Conservation (phyloP, 2,329 filamentous ascomycete genomes). For the Fonsecaea nubica region DNA sequence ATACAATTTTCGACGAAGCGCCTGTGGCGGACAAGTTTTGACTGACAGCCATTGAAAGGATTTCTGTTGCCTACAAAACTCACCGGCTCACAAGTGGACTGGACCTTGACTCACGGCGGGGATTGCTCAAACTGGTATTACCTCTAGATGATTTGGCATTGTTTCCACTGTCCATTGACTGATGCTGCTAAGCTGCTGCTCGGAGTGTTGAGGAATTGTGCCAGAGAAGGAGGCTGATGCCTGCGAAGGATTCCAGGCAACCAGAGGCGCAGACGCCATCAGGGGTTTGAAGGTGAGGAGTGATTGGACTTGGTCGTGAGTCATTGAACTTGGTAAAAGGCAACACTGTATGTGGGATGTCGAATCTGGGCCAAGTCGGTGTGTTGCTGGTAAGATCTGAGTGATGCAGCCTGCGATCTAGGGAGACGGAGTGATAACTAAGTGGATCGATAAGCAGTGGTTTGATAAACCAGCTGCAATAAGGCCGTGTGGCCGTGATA, state of each 20-base stretch:
- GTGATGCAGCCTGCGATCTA: not conserved
- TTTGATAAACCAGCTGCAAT: not conserved
- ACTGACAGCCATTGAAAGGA: not conserved
- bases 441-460: not conserved
- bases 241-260: constrained; percentile 5
- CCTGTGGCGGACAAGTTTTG: not conserved
- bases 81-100: constrained; percentile 5
- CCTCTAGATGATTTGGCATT: not conserved
- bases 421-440: not conserved
- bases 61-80: not conserved
- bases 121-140: not conserved
- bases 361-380: not conserved
- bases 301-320: not conserved
- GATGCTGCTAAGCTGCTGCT: not conserved
- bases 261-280: not conserved
- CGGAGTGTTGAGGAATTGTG: not conserved
- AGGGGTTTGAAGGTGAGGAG: not conserved
- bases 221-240: not conserved
- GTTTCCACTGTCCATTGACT: not conserved
- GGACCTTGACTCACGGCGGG: constrained; percentile 7
- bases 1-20: not conserved
- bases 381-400: constrained; percentile 2
- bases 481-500: too few species aligned
- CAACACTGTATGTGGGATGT: constrained; percentile 2
- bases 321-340: not conserved